phyloP scores from a whole-genome alignment of 1,139 yeast genomes.

The Debaryomyces sp. region DNA sequence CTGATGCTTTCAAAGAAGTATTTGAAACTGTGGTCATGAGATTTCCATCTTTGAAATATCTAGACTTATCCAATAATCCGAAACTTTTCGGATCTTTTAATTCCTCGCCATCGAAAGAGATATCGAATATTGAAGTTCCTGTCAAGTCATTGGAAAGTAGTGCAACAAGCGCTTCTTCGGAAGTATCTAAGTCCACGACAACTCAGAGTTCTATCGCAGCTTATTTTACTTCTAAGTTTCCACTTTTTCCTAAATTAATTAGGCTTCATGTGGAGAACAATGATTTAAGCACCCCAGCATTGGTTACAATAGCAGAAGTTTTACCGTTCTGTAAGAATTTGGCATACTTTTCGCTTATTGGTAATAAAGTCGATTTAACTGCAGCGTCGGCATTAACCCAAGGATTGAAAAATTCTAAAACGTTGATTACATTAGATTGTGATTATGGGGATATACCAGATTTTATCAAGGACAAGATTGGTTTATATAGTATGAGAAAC shows the following conservation, averaged over 20 bases:
- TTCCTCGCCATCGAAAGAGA: slow-evolving; percentile 1
- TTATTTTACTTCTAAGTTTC: slow-evolving; percentile 56
- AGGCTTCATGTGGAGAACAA: slow-evolving; percentile 68
- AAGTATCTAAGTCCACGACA: slow-evolving; percentile 2
- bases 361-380: slow-evolving; percentile 54
- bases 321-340: slow-evolving; percentile 63
- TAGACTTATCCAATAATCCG: slow-evolving; percentile 70
- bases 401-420: slow-evolving; percentile 43
- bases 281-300: slow-evolving; percentile 45
- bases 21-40: slow-evolving; percentile 35
- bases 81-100: slow-evolving; percentile 45
- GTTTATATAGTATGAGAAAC: slow-evolving; percentile 70
- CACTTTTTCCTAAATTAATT: slow-evolving; percentile 57
- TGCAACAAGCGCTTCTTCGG: background rate
- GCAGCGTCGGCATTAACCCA: slow-evolving; percentile 44
- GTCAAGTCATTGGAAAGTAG: slow-evolving; percentile 2
- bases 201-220: slow-evolving; percentile 28
- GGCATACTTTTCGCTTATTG: slow-evolving; percentile 61
- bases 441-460: slow-evolving; percentile 42
- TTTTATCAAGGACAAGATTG: slow-evolving; percentile 57
- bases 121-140: background rate
- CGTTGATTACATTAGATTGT: slow-evolving; percentile 44
- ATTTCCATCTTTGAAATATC: slow-evolving; percentile 58
- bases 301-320: slow-evolving; percentile 60
- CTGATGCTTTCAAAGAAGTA: slow-evolving; percentile 33